Conservation (phyloP, 2,329 filamentous ascomycete species). For the Aspergillus viridinutans region DNA sequence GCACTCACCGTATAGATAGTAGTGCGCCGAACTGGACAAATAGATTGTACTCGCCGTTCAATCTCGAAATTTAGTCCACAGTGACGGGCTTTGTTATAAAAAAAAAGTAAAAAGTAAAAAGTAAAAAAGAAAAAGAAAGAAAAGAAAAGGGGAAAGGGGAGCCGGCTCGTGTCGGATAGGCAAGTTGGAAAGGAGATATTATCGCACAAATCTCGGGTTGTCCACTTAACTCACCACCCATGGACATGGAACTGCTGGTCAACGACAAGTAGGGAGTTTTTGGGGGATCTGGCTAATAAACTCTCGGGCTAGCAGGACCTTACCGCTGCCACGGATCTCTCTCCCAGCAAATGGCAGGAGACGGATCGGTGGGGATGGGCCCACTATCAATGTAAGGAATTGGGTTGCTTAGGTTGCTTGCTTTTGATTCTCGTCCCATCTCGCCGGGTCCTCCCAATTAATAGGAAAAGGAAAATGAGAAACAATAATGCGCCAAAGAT, state of each 20-base stretch:
- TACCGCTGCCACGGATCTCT: slow-evolving; percentile 10
- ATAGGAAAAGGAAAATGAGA: neutral
- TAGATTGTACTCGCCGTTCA: neutral
- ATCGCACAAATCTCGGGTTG: too few species aligned
- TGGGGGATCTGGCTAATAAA: slow-evolving; percentile 3
- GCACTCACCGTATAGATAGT: neutral
- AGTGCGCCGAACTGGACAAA: neutral
- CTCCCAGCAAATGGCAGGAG: slow-evolving; percentile 11
- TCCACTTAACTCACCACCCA: neutral
- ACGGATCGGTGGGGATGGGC: neutral
- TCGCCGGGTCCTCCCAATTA: neutral
- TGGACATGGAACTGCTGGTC: neutral
- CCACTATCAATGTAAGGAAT: slow-evolving; percentile 4
- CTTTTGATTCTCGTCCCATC: neutral
- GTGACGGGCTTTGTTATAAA: too few species aligned
- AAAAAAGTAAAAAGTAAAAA: too few species aligned
- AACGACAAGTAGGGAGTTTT: neutral
- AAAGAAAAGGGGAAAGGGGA: too few species aligned
- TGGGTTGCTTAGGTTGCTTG: neutral
- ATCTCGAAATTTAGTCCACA: neutral
- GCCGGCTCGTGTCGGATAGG: neutral
- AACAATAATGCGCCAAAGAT: neutral
- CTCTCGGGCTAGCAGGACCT: slow-evolving; percentile 6
- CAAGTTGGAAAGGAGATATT: neutral
- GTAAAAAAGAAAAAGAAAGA: too few species aligned